Evolutionary conservation across 2,329 filamentous ascomycete genomes (phyloP).

Genomic region (Grosmannia serpens): DNA sequence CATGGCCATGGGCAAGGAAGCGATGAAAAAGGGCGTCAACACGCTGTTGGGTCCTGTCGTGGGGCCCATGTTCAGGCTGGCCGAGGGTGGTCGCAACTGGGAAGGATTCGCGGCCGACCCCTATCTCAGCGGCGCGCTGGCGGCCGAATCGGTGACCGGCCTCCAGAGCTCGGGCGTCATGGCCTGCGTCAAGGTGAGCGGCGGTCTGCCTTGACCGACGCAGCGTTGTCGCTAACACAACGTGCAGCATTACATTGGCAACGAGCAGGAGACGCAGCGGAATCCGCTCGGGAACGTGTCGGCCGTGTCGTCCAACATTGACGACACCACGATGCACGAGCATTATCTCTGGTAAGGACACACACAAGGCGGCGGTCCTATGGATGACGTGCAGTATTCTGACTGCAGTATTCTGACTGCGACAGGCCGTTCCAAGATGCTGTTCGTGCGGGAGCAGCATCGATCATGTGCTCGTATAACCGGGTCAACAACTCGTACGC

Average conservation of each 20-base stretch:
- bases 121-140: constrained; percentile 43
- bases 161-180: constrained; percentile 65
- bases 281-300: constrained; percentile 49
- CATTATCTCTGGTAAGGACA: constrained; percentile 18
- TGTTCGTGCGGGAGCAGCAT: constrained; percentile 46
- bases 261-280: constrained; percentile 65
- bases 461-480: constrained; percentile 55
- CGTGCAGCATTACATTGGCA: constrained; percentile 54
- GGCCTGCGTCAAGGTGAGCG: constrained; percentile 41
- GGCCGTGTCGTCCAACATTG: constrained; percentile 39
- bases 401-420: constrained; percentile 16
- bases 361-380: too few relatives aligned
- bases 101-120: constrained; percentile 34
- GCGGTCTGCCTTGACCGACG: constrained; percentile 36
- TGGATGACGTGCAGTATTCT: not conserved
- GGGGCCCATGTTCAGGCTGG: constrained; percentile 49
- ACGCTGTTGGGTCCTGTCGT: constrained; percentile 67
- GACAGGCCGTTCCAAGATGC: constrained; percentile 56
- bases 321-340: constrained; percentile 30
- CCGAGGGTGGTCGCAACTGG: constrained; percentile 41
- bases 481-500: constrained; percentile 60
- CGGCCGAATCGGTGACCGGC: constrained; percentile 48
- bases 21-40: constrained; percentile 66
- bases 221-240: not conserved
- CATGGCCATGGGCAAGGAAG: constrained; percentile 64